Evolutionary conservation across 2,329 filamentous ascomycete genomes (phyloP), one percentile per base, ranked within the genome.

Genomic region (Phaeosphaeriaceae sp.): DNA sequence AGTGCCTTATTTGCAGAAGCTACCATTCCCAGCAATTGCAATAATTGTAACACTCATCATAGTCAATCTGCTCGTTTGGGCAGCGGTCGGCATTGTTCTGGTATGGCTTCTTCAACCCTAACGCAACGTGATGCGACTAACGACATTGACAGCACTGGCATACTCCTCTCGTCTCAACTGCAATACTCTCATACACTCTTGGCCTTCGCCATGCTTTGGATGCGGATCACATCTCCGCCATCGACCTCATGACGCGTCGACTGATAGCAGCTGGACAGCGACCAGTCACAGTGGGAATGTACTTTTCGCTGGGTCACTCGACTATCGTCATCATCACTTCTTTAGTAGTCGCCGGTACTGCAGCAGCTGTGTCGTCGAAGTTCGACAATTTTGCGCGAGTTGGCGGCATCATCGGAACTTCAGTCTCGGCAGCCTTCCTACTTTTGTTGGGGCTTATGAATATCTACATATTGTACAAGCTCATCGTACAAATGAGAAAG

Each of bases 121-220:
- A 3, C 31, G 17, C 15, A 33, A 42, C 21, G 27, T 10, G 54
- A 19, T 36, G 27, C 21, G 40, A 47, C 44, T 7, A 48, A 19
- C 15, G 36, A 45, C 13, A 51, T 22, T 53, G 52, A 15, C 24
- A 76, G 74, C 74, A 76, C 53, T 76, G 65, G 47, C 69, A 73
- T 58, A 86, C 83, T 0, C 80, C 83, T 0, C 85, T 97, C 61
- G 87, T 93, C 50, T 91, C 91, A 1, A 89, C 93, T 2, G 92
- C 93, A 1, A 88, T 93, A 1, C 85, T 98, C 0, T 89, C 93
- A 24, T 98, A 96, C 77, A 92, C 92, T 0, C 85, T 98, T 11
- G 94, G 94, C 2, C 85, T 98, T 13, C 90, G 94, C 44, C 94
- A 98, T 82, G 94, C 94, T n/a, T 87, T 98, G 46, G 95, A 98